Base-by-base conservation (phyloP, 345 rosid genomes). In the Garcia nutans region DNA sequence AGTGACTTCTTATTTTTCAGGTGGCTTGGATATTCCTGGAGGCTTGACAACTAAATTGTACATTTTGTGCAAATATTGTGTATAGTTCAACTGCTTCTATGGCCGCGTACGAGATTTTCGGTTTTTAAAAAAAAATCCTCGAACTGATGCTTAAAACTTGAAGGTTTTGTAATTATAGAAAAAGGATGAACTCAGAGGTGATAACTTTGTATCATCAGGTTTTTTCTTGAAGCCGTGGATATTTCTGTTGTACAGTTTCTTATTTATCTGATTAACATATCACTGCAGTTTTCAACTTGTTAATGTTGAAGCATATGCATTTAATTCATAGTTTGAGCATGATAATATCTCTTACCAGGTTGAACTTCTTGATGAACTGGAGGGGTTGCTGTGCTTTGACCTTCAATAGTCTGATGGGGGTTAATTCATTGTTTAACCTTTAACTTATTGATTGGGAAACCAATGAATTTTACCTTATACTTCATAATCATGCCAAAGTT, bases 241-340 rank as follows among this genome's bases (percentile, higher is more conserved):
- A 44, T 37, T 59, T 59, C 24, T 72, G 31, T 42, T 73, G 76
- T 63, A 31, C 69, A 73, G 60, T 6, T 41, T 37, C 56, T 9
- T 9, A 70, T 17, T 55, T 6, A 70, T 28, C 58, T 50, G 49
- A 28, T 3, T 33, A 3, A 31, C 59, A 45, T 8, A 60, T 9
- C n/a, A 22, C 49, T 28, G 16, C 11, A 50, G 60, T 49, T 63
- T n/a, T 49, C 50, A 2, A n/a, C 50, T 63, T 31, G 2, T 71
- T 37, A 1, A 15, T 5, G 8, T 22, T 71, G 52, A 33, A 71
- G 23, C 41, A 11, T 56, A 3, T 45, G 54, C 41, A 59, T n/a
- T 45, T 47, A 60, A 60, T 45, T 22, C 66, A 23, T 72, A 42
- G 54, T 16, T 58, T 59, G 20, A 54, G 33, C 41, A 52, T 44